phyloP scores from a whole-genome alignment of 768 basidiomycete genomes.

The Psilocybe subaeruginosa region DNA sequence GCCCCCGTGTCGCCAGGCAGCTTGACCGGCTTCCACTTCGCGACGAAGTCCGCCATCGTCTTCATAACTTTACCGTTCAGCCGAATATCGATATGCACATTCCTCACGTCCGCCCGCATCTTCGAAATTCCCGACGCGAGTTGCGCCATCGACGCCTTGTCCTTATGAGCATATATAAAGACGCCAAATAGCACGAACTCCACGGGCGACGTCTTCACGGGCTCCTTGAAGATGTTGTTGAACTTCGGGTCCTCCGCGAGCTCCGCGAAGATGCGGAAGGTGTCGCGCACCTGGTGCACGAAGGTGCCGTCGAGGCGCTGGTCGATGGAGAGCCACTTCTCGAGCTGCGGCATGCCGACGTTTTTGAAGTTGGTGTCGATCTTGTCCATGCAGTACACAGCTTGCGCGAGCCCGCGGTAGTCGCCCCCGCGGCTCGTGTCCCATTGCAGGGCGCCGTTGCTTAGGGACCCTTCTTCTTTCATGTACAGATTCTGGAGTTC shows the following conservation, averaged over 20 bases:
- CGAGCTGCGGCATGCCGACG: slow-evolving; percentile 35
- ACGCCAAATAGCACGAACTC: slow-evolving; percentile 66
- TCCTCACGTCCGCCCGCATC: slow-evolving; percentile 61
- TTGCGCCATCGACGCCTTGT: slow-evolving; percentile 35
- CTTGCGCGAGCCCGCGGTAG: slow-evolving; percentile 60
- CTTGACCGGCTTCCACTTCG: slow-evolving; percentile 24
- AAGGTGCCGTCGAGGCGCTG: slow-evolving; percentile 33
- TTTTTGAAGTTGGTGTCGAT: slow-evolving; percentile 20
- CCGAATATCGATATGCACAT: slow-evolving; percentile 63
- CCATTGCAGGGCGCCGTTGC: slow-evolving; percentile 46
- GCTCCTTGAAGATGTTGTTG: slow-evolving; percentile 38
- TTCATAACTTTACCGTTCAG: slow-evolving; percentile 61
- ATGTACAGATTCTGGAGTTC: slow-evolving; percentile 51
- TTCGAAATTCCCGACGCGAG: slow-evolving; percentile 46
- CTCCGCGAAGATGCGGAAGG: slow-evolving; percentile 49
- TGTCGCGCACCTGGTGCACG: slow-evolving; percentile 34
- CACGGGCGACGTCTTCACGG: slow-evolving; percentile 62
- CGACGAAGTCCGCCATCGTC: slow-evolving; percentile 57
- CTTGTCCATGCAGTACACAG: slow-evolving; percentile 53
- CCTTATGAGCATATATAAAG: slow-evolving; percentile 55
- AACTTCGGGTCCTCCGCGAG: slow-evolving; percentile 43
- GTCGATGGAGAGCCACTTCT: slow-evolving; percentile 52
- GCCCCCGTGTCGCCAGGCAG: slow-evolving; percentile 10
- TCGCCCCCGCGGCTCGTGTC: slow-evolving; percentile 53
- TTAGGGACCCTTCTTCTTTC: slow-evolving; percentile 37